Evolutionary conservation across 306 rosid species (phyloP).

Genomic region (Mucuna pruriens): DNA sequence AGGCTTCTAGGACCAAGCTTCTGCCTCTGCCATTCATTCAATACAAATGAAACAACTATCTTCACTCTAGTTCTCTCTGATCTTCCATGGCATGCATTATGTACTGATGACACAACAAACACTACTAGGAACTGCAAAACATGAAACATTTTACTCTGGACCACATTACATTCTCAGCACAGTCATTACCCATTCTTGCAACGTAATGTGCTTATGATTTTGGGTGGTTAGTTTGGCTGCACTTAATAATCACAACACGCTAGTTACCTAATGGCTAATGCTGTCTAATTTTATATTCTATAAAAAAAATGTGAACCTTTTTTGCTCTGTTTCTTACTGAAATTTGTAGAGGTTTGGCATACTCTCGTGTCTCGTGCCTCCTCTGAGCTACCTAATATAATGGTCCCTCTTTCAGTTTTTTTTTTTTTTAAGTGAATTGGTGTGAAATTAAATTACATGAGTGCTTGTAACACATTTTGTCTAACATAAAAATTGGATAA

Average conservation of each 20-base stretch:
- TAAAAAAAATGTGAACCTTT: slow-evolving; percentile 19
- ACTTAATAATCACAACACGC: slow-evolving; percentile 7
- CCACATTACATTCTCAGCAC: slow-evolving; percentile 9
- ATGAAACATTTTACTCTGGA: slow-evolving; percentile 21
- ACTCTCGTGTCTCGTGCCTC: not conserved
- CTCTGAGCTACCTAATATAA: not conserved
- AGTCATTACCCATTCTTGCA: not conserved
- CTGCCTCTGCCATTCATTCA: slow-evolving; percentile 35
- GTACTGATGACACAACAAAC: slow-evolving; percentile 7
- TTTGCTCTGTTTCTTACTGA: slow-evolving; percentile 36
- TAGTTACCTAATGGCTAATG: not conserved
- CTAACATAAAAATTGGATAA: no score
- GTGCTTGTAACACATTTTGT: no score
- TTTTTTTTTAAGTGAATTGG: not conserved
- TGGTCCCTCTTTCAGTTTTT: slow-evolving; percentile 7
- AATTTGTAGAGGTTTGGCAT: slow-evolving; percentile 22
- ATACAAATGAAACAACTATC: slow-evolving; percentile 4
- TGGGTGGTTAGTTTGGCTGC: slow-evolving; percentile 29
- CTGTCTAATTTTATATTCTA: slow-evolving; percentile 3
- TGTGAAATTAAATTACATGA: not conserved
- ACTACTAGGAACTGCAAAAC: not conserved
- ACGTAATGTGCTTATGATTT: slow-evolving; percentile 1
- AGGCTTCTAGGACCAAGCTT: slow-evolving; percentile 33
- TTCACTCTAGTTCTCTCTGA: slow-evolving; percentile 21
- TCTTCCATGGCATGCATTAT: slow-evolving; percentile 22